Conservation (phyloP, 176 grass and related monocot genomes). For the Rhipidocladum racemiflorum region DNA sequence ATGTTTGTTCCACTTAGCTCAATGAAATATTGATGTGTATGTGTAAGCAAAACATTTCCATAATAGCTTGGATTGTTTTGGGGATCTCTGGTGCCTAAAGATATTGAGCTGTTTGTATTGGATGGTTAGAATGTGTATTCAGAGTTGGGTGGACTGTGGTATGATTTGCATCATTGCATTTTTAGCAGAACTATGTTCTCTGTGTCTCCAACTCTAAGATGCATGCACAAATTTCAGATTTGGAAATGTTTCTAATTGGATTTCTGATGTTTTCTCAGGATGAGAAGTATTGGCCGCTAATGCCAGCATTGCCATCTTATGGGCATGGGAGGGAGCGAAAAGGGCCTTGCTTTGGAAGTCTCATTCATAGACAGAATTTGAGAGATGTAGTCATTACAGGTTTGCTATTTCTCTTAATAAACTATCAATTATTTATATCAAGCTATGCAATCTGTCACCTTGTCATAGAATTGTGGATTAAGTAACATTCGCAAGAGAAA, state of each 20-base stretch:
- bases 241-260: background rate
- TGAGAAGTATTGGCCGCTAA: slow-evolving; percentile 72
- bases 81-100: background rate
- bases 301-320: slow-evolving; percentile 86
- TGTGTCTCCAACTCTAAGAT: background rate
- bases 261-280: slow-evolving; percentile 50
- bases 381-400: slow-evolving; percentile 88
- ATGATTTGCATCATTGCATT: background rate
- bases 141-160: background rate
- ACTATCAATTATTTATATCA: background rate
- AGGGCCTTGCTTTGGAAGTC: slow-evolving; percentile 81
- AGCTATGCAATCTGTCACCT: background rate
- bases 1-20: background rate
- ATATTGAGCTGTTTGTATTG: background rate
- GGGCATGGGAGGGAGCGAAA: slow-evolving; percentile 88
- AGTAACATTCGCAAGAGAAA: background rate
- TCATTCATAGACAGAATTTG: slow-evolving; percentile 95
- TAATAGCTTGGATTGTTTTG: background rate
- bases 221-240: slow-evolving; percentile 10
- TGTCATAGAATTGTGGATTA: background rate
- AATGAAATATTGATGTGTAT: background rate
- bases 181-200: background rate
- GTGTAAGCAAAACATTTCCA: background rate
- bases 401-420: slow-evolving; percentile 29
- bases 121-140: background rate